Conservation (phyloP, 257 asterid genomes). For the Jacaranda mimosifolia region DNA sequence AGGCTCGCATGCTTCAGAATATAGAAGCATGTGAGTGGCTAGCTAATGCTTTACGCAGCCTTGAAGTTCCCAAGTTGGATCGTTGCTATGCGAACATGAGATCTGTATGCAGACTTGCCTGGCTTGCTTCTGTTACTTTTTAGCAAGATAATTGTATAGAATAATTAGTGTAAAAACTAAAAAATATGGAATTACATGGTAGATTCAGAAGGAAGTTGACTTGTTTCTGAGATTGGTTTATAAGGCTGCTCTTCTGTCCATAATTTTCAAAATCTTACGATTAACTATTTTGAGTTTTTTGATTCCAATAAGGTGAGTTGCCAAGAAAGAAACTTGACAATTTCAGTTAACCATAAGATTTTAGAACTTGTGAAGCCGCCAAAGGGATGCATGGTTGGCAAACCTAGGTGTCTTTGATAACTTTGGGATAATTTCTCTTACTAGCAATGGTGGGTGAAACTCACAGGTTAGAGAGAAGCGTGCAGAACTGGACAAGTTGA, state of each 20-base stretch:
- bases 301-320: conserved; percentile 21
- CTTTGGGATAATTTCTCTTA: conserved; percentile 34
- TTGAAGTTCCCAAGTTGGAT: conserved; percentile 87
- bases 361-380: conserved; percentile 59
- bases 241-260: conserved; percentile 13
- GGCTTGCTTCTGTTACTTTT: conserved; percentile 20
- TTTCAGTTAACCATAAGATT: conserved; percentile 22
- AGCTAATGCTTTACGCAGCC: conserved; percentile 71
- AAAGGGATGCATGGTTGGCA: conserved; percentile 16
- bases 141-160: conserved; percentile 24
- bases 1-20: conserved; percentile 92
- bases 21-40: conserved; percentile 99
- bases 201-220: conserved; percentile 23
- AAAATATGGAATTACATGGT: conserved; percentile 14
- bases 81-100: conserved; percentile 75
- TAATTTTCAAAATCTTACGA: conserved; percentile 7
- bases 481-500: conserved; percentile 90
- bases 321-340: conserved; percentile 14
- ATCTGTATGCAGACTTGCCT: conserved; percentile 67
- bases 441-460: conserved; percentile 32
- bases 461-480: conserved; percentile 91
- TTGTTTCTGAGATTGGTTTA: conserved; percentile 32
- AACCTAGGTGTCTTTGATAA: conserved; percentile 8
- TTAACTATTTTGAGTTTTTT: conserved; percentile 6
- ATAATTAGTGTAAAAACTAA: conserved; percentile 2